phyloP scores from a whole-genome alignment of 1,139 yeast genomes.

The Pichia kudriavzevii region DNA sequence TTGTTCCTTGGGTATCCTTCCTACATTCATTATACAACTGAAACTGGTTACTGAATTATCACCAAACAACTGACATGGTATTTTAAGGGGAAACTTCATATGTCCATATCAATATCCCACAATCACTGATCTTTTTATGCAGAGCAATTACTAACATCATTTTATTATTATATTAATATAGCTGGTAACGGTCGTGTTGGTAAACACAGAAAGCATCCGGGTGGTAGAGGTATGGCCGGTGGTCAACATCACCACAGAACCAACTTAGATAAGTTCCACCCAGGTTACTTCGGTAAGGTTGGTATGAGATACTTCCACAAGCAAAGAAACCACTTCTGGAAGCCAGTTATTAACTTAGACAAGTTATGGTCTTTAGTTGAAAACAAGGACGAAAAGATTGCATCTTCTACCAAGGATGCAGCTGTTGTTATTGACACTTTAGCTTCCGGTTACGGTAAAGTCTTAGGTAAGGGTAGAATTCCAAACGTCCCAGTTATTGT shows the following conservation, averaged over 20 bases:
- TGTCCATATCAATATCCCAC: too few species aligned
- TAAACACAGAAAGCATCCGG: constrained; percentile 99
- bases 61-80: too few species aligned
- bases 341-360: constrained; percentile 97
- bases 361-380: constrained; percentile 97
- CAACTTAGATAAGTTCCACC: constrained; percentile 99
- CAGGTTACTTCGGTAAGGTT: constrained; percentile 99
- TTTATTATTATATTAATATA: constrained; percentile 12
- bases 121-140: neutral
- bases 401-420: constrained; percentile 76
- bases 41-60: too few species aligned
- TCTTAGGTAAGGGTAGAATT: constrained; percentile 97
- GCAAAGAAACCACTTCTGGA: constrained; percentile 95
- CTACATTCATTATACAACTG: too few species aligned
- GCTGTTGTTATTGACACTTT: constrained; percentile 99
- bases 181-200: constrained; percentile 99
- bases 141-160: constrained; percentile 13
- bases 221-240: constrained; percentile 99
- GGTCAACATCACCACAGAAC: constrained; percentile 99
- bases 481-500: constrained; percentile 98
- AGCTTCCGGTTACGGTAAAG: constrained; percentile 99
- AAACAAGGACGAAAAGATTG: constrained; percentile 90
- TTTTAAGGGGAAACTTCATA: too few species aligned
- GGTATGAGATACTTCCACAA: constrained; percentile 99
- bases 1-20: too few species aligned